Base-by-base conservation (phyloP, 164 flowering plant species). In the Vitis amurensis region DNA sequence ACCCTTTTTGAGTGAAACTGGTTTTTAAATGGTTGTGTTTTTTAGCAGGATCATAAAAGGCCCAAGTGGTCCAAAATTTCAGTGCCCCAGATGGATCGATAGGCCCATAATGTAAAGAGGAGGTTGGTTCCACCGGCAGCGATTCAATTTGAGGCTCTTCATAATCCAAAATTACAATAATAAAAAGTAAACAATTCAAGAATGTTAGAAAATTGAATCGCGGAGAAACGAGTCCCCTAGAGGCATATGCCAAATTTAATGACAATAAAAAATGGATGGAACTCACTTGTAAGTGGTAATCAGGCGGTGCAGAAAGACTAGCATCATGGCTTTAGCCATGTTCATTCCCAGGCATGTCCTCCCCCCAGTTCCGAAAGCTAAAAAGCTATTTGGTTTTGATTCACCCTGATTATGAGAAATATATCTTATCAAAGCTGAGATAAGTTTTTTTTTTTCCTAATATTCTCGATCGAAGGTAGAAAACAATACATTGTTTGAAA, bases 351-450 rank as follows among this genome's bases (percentile, higher is more conserved):
- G 72, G 72, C 88, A 87, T 48, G 86, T 79, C 69, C 89, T 83
- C 11, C 74, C 86, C 9, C 87, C 91, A 68, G 81, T 73, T 27
- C 91, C 89, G 57, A 87, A 87, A 0, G 85, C 86, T 49, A 87
- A 66, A 79, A 83, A 87, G 68, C 87, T 82, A 74, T 78, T 82
- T 11, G 87, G 85, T 63, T 71, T 87, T 4, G 79, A 55, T 11
- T 82, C 86, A 29, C 81, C 85, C 86, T 85, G 68, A 6, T 50
- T 19, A 12, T 51, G 16, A 51, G 8, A 17, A 52, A 57, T 10
- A 17, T 11, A 23, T 6, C 27, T 56, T 56, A 56, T 56, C 59
- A 56, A 16, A 16, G 17, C 44, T 31, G 6, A 31, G 44, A 37
- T 37, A 37, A 3, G 44, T 37, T 37, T 12, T 3, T 16, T 63